Conservation (phyloP, 768 basidiomycete genomes). For the Termitomyces sp. region DNA sequence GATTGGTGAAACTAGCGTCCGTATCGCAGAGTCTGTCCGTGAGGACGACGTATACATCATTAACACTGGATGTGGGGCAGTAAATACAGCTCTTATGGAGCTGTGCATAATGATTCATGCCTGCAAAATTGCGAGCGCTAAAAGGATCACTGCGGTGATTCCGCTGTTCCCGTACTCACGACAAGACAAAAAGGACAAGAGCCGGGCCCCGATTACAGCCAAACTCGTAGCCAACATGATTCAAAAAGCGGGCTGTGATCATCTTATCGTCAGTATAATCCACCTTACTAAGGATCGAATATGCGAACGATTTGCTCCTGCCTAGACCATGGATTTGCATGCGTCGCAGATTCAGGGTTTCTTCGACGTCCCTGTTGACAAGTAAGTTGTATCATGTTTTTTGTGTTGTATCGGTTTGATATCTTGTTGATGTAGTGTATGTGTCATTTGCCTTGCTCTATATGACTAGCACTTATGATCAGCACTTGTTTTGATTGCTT, state of each 20-base stretch:
- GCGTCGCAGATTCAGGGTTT: conserved; percentile 99
- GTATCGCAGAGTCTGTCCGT: conserved; percentile 91
- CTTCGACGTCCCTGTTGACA: conserved; percentile 99
- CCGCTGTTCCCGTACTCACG: conserved; percentile 96
- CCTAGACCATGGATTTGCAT: conserved; percentile 96
- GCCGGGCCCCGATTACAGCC: conserved; percentile 94
- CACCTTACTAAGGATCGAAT: conserved; percentile 1
- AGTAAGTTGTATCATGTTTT: conserved; percentile 58
- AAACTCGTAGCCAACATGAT: conserved; percentile 99
- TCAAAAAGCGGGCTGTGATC: conserved; percentile 89
- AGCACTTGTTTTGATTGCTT: not conserved
- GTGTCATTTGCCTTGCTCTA: conserved; percentile 22
- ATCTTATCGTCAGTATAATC: conserved; percentile 78
- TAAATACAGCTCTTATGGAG: conserved; percentile 97
- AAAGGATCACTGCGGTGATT: conserved; percentile 96
- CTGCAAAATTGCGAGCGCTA: conserved; percentile 98
- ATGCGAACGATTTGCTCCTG: conserved; percentile 8
- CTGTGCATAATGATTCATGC: conserved; percentile 99
- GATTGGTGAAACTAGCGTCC: conserved; percentile 88
- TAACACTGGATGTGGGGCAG: conserved; percentile 82
- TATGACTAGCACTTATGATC: conserved; percentile 1
- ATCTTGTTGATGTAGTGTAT: conserved; percentile 36
- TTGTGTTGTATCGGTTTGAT: conserved; percentile 9
- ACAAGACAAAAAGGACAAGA: conserved; percentile 99
- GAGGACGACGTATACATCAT: conserved; percentile 99